Conservation (phyloP, 169 alveolate genomes). For the Eimeria praecox region DNA sequence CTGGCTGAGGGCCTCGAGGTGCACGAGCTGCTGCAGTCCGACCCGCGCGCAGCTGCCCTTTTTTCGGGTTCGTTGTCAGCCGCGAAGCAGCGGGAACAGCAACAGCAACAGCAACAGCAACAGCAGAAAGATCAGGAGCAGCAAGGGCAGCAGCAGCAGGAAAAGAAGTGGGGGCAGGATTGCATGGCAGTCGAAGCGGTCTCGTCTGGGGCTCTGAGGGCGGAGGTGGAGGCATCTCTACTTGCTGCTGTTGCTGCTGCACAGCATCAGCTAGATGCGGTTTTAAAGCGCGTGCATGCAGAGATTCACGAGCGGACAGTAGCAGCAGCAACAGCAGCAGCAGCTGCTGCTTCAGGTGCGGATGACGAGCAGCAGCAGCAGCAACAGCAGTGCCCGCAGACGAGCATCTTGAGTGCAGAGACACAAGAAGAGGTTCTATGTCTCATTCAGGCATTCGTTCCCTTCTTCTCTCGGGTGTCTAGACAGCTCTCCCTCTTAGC, state of each 20-base stretch:
- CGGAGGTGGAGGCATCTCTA: constrained; percentile 56
- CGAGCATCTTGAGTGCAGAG: constrained; percentile 33
- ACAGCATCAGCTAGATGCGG: constrained; percentile 13
- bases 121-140: background rate
- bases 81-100: background rate
- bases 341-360: constrained; percentile 53
- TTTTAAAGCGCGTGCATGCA: constrained; percentile 37
- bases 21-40: constrained; percentile 61
- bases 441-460: constrained; percentile 61
- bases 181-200: background rate
- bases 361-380: constrained; percentile 24
- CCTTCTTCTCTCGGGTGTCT: constrained; percentile 76
- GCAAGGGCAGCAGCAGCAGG: constrained; percentile 49
- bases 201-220: constrained; percentile 23
- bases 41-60: constrained; percentile 66
- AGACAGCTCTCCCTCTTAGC: constrained; percentile 56
- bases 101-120: constrained; percentile 40
- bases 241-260: constrained; percentile 69
- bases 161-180: background rate
- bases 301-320: constrained; percentile 52
- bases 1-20: constrained; percentile 60
- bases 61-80: background rate
- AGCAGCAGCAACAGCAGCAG: constrained; percentile 28
- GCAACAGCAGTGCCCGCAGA: constrained; percentile 50
- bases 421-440: constrained; percentile 69